Percentiles rank a stretch among this genome's conserved stretches.
Conservation (phyloP, 805 yeast species). For the Spathaspora arborariae region DNA sequence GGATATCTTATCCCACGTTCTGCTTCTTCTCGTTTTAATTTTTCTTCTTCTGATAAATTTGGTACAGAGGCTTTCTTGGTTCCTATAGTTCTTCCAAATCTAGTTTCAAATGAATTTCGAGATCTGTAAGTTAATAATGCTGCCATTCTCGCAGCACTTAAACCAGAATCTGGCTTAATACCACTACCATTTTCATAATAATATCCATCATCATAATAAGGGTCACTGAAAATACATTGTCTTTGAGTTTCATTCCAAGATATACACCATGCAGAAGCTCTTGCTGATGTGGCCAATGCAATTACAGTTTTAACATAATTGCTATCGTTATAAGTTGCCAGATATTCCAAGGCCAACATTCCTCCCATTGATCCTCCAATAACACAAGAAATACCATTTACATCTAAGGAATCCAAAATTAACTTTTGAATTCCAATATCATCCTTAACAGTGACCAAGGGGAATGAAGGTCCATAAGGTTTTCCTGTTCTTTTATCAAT, state of each 20-base stretch:
- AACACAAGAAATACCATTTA: conserved; percentile 75
- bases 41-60: conserved; percentile 7
- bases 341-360: conserved; percentile 89
- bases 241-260: conserved; percentile 99
- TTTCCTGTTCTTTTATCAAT: conserved; percentile 71
- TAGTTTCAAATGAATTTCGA: conserved; percentile 82
- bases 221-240: conserved; percentile 93
- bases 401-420: conserved; percentile 75
- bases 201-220: conserved; percentile 88
- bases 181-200: conserved; percentile 59
- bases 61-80: not conserved
- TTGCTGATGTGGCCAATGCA: conserved; percentile 89
- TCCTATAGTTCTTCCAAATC: conserved; percentile 74
- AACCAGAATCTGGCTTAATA: conserved; percentile 72
- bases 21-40: conserved; percentile 8
- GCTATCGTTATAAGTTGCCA: conserved; percentile 54
- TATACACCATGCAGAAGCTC: conserved; percentile 97
- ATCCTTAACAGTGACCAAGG: conserved; percentile 89
- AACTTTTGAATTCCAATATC: conserved; percentile 77
- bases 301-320: conserved; percentile 68
- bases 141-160: conserved; percentile 97
- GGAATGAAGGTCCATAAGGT: conserved; percentile 91
- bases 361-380: conserved; percentile 99
- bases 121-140: conserved; percentile 91
- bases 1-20: conserved; percentile 35